A percentile compares a stretch with the other conserved stretches of the same genome.
phyloP scores from a whole-genome alignment of 2,329 filamentous ascomycete species.

The Stemphylium beticola region DNA sequence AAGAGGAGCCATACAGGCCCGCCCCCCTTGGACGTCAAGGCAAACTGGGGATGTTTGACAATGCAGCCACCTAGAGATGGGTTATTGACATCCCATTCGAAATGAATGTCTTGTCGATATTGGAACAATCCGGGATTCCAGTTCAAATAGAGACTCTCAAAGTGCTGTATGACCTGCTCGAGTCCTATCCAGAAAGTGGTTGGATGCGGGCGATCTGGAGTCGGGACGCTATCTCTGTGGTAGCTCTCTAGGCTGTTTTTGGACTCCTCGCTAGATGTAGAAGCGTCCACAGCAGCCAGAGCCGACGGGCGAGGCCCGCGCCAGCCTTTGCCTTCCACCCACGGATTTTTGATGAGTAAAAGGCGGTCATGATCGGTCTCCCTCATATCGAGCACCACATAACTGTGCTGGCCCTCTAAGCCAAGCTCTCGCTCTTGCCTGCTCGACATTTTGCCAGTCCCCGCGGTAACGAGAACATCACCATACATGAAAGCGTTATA shows the following conservation, averaged over 20 bases:
- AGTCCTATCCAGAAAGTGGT: constrained; percentile 95
- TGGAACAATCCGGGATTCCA: constrained; percentile 91
- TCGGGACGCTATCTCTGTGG: constrained; percentile 36
- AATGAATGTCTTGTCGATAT: constrained; percentile 86
- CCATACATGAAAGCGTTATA: constrained; percentile 75
- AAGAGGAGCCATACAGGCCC: constrained; percentile 83
- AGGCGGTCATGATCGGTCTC: constrained; percentile 68
- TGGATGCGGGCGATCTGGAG: constrained; percentile 54
- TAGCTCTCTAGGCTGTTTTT: constrained; percentile 28
- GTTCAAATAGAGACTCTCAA: constrained; percentile 95
- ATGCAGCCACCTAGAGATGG: constrained; percentile 74
- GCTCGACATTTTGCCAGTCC: constrained; percentile 80
- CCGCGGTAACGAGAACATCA: constrained; percentile 86
- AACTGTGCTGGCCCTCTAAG: constrained; percentile 89
- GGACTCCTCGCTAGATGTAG: constrained; percentile 22
- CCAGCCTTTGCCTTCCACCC: constrained; percentile 83
- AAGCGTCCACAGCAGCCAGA: constrained; percentile 22
- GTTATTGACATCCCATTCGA: constrained; percentile 73
- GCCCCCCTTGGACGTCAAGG: constrained; percentile 58
- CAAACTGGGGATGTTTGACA: constrained; percentile 68
- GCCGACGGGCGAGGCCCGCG: constrained; percentile 56
- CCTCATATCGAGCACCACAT: constrained; percentile 83
- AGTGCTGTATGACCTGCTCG: constrained; percentile 86
- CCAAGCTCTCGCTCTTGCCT: constrained; percentile 82
- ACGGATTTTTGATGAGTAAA: constrained; percentile 92